phyloP scores from a whole-genome alignment of 129 eudicot genomes.

The Escallonia rubra region DNA sequence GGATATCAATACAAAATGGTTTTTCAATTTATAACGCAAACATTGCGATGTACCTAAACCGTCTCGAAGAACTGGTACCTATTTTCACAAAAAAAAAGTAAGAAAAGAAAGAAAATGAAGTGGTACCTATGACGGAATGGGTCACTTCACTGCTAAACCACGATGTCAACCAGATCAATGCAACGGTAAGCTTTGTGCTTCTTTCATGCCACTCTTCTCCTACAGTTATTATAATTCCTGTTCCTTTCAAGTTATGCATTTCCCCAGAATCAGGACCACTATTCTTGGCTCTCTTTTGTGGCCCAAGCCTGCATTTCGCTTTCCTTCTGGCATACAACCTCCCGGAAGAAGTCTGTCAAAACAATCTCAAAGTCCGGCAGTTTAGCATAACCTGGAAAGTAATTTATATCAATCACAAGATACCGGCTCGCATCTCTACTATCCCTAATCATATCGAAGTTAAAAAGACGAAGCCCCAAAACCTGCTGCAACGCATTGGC shows the following conservation, averaged over 20 bases:
- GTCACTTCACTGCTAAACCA: too few relatives aligned
- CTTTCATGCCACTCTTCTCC: too few relatives aligned
- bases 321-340: slow-evolving; percentile 19
- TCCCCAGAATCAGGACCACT: background rate
- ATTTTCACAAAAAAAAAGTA: too few relatives aligned
- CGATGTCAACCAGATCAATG: too few relatives aligned
- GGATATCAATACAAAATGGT: too few relatives aligned
- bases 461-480: slow-evolving; percentile 37
- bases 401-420: slow-evolving; percentile 55
- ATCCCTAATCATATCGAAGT: slow-evolving; percentile 57
- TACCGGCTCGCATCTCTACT: slow-evolving; percentile 18
- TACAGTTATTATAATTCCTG: too few relatives aligned
- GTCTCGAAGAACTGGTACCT: too few relatives aligned
- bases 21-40: too few relatives aligned
- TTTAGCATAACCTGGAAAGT: slow-evolving; percentile 53
- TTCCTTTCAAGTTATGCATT: background rate
- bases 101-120: too few relatives aligned
- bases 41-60: too few relatives aligned
- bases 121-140: too few relatives aligned
- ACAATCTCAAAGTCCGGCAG: slow-evolving; percentile 37
- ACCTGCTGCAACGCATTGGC: slow-evolving; percentile 32
- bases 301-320: background rate
- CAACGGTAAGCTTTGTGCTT: too few relatives aligned
- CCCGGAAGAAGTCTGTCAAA: slow-evolving; percentile 43
- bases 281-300: background rate